These are phyloP conservation scores for Leptomonas seymouri DNA, from an alignment of 208 protist genomes.

Conservation along the genomic window DNA sequence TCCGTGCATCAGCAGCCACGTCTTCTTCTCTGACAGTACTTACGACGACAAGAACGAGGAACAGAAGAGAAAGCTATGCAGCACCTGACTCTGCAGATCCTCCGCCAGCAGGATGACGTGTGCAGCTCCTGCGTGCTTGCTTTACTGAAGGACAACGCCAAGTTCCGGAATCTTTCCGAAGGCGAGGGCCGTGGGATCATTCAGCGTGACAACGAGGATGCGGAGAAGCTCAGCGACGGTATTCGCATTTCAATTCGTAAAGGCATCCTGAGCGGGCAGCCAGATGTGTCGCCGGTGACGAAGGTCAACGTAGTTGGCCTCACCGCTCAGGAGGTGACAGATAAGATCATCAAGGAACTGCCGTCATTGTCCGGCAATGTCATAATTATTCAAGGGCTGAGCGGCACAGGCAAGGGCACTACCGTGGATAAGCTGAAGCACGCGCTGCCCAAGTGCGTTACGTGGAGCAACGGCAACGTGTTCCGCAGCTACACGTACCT, in stretches of 20 bases:
- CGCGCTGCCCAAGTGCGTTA: slow-evolving; percentile 75
- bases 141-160: slow-evolving; percentile 43
- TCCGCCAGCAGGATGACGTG: slow-evolving; percentile 83
- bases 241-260: slow-evolving; percentile 76
- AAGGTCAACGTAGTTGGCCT: slow-evolving; percentile 75
- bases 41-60: background rate
- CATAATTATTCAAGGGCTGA: slow-evolving; percentile 90
- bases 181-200: slow-evolving; percentile 80
- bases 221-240: slow-evolving; percentile 84
- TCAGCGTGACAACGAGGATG: slow-evolving; percentile 84
- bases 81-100: slow-evolving; percentile 45
- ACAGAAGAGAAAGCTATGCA: slow-evolving; percentile 16
- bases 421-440: slow-evolving; percentile 80
- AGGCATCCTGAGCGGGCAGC: slow-evolving; percentile 67
- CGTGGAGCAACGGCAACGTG: slow-evolving; percentile 94
- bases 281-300: slow-evolving; percentile 34
- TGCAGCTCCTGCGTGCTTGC: slow-evolving; percentile 73
- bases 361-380: slow-evolving; percentile 76
- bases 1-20: background rate
- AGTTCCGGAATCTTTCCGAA: slow-evolving; percentile 61
- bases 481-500: slow-evolving; percentile 92
- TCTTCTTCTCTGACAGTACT: slow-evolving; percentile 15
- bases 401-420: slow-evolving; percentile 92
- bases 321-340: slow-evolving; percentile 76
- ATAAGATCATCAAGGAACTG: slow-evolving; percentile 67